Conservation (phyloP, 78 protist species). For the Dictyostelium firmibasis region DNA sequence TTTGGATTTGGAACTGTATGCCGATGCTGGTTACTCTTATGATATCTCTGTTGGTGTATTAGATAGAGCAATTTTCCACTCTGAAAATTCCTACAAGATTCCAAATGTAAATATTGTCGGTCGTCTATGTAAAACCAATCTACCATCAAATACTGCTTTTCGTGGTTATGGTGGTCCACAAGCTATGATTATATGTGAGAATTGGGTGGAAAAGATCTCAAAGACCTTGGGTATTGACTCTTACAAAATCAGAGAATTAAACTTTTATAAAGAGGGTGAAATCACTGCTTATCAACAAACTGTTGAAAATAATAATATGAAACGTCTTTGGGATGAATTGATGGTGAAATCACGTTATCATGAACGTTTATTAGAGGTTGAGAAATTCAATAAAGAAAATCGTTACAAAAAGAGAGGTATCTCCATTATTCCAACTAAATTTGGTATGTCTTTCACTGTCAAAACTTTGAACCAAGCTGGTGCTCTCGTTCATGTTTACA, state of each 20-base stretch:
- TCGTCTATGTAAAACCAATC: constrained; percentile 87
- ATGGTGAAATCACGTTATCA: constrained; percentile 9
- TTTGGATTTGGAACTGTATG: constrained; percentile 23
- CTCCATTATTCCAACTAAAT: constrained; percentile 89
- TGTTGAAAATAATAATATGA: constrained; percentile 50
- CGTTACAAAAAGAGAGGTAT: constrained; percentile 94
- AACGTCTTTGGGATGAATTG: constrained; percentile 78
- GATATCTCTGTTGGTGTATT: constrained; percentile 94
- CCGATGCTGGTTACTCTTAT: constrained; percentile 92
- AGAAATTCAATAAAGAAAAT: constrained; percentile 90
- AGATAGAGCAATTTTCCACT: constrained; percentile 90
- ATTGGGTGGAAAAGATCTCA: constrained; percentile 87
- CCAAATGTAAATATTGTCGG: constrained; percentile 87
- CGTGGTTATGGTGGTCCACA: constrained; percentile 98
- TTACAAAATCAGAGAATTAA: constrained; percentile 71
- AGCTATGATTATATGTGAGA: constrained; percentile 87
- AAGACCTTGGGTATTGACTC: constrained; percentile 4
- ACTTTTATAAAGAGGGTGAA: constrained; percentile 90
- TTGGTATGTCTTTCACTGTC: constrained; percentile 93
- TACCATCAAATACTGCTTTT: constrained; percentile 96
- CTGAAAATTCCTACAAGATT: constrained; percentile 91
- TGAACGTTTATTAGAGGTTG: constrained; percentile 11
- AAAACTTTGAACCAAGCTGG: constrained; percentile 92
- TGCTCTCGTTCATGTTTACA: constrained; percentile 87
- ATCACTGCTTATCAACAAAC: constrained; percentile 83